A percentile compares a stretch with the other conserved stretches of the same genome.
These are phyloP conservation scores for Capronia coronata DNA, from an alignment of 2,329 filamentous ascomycete species.

Conservation along the genomic window DNA sequence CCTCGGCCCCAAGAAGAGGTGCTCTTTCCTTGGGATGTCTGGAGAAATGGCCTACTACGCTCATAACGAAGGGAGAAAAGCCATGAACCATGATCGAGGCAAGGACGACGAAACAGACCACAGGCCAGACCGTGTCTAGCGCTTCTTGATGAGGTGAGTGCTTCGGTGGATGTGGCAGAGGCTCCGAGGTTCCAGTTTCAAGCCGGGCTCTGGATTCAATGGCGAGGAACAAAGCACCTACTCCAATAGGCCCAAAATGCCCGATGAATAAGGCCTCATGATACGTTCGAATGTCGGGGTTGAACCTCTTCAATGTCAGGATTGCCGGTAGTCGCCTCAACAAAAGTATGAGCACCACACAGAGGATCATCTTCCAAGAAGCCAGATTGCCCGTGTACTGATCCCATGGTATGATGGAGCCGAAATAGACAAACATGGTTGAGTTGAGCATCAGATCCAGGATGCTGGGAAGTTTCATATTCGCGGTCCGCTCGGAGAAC, in stretches of 20 bases:
- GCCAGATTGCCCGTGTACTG: slow-evolving; percentile 37
- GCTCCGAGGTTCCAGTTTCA: slow-evolving; percentile 44
- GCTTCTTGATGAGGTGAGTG: slow-evolving; percentile 34
- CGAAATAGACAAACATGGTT: slow-evolving; percentile 52
- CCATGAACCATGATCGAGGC: slow-evolving; percentile 51
- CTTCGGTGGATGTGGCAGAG: slow-evolving; percentile 40
- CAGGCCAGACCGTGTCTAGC: slow-evolving; percentile 47
- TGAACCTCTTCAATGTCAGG: slow-evolving; percentile 42
- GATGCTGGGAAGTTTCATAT: slow-evolving; percentile 44
- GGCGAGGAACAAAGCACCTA: slow-evolving; percentile 51
- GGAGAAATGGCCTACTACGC: slow-evolving; percentile 44
- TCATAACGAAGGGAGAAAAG: slow-evolving; percentile 47
- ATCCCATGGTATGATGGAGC: slow-evolving; percentile 49
- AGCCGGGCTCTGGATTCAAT: slow-evolving; percentile 50
- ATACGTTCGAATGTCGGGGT: slow-evolving; percentile 46
- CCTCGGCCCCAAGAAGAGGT: slow-evolving; percentile 46
- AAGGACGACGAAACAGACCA: slow-evolving; percentile 50
- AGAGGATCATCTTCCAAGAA: slow-evolving; percentile 39
- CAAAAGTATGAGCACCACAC: slow-evolving; percentile 45
- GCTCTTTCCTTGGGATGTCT: slow-evolving; percentile 44
- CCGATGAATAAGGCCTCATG: slow-evolving; percentile 51
- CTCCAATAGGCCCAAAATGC: slow-evolving; percentile 54
- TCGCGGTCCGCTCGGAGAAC: slow-evolving; percentile 44
- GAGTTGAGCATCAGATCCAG: slow-evolving; percentile 52
- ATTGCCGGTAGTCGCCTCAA: slow-evolving; percentile 50